These are phyloP conservation scores for Lagenidium sp. DNA, from an alignment of 352 stramenopile genomes.

Conservation along the genomic window DNA sequence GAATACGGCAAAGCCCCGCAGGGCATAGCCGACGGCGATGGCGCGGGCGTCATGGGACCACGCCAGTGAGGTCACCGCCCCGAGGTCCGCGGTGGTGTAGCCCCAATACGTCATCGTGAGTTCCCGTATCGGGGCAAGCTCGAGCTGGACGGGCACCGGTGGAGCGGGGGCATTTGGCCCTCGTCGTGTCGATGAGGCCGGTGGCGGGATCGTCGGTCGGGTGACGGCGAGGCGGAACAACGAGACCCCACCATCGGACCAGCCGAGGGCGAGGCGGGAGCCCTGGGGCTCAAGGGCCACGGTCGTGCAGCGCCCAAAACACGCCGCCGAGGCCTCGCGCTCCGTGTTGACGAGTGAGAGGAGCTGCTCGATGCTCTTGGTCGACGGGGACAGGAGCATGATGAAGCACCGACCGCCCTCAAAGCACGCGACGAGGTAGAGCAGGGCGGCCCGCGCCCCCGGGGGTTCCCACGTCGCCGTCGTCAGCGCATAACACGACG, in stretches of 20 bases:
- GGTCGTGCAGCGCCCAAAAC: constrained; percentile 36
- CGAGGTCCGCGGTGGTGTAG: constrained; percentile 42
- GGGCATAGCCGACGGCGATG: constrained; percentile 55
- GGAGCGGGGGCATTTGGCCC: too few species aligned
- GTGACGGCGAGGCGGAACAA: constrained; percentile 46
- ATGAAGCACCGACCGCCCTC: constrained; percentile 77
- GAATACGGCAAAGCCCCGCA: constrained; percentile 73
- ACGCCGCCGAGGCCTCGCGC: constrained; percentile 6
- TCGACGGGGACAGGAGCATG: constrained; percentile 43
- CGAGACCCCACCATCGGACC: constrained; percentile 61
- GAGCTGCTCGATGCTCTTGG: constrained; percentile 63
- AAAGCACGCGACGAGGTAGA: constrained; percentile 64
- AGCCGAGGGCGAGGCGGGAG: constrained; percentile 50
- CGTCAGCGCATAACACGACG: constrained; percentile 47
- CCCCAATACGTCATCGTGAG: constrained; percentile 57
- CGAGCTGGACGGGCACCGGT: too few species aligned
- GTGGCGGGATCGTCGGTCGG: neutral
- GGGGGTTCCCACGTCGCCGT: constrained; percentile 30
- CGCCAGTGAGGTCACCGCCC: constrained; percentile 46
- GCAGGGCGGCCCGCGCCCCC: constrained; percentile 13
- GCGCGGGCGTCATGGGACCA: constrained; percentile 57
- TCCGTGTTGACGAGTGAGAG: constrained; percentile 70
- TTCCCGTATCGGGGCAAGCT: constrained; percentile 49
- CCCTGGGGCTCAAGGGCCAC: constrained; percentile 35
- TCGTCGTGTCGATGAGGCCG: neutral